Conservation (phyloP, 495 filamentous ascomycete genomes). For the Glarea lozoyensis region DNA sequence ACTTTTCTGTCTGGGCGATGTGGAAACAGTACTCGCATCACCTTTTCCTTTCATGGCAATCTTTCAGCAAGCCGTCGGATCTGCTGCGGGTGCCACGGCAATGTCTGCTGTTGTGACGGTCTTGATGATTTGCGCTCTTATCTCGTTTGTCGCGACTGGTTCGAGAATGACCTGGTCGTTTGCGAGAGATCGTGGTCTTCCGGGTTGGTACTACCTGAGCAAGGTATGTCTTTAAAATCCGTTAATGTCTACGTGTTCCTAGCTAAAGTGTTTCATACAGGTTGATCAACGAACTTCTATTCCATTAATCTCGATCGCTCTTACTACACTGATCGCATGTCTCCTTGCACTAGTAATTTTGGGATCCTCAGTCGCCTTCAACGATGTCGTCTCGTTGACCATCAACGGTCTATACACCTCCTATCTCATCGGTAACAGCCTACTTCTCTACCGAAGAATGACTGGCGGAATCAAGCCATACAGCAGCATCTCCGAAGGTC, state of each 20-base stretch:
- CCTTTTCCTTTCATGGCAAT: conserved; percentile 43
- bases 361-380: conserved; percentile 46
- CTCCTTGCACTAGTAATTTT: conserved; percentile 54
- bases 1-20: conserved; percentile 34
- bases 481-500: conserved; percentile 10
- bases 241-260: conserved; percentile 18
- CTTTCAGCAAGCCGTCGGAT: conserved; percentile 31
- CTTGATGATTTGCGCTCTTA: conserved; percentile 30
- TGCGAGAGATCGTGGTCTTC: conserved; percentile 43
- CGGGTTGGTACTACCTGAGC: conserved; percentile 28
- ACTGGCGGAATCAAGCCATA: conserved; percentile 25
- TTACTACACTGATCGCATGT: conserved; percentile 39
- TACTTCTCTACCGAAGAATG: conserved; percentile 23
- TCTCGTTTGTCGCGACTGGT: conserved; percentile 38
- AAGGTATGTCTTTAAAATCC: conserved; percentile 9
- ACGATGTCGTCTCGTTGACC: conserved; percentile 43
- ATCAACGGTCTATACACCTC: conserved; percentile 33
- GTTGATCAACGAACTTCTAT: conserved; percentile 34
- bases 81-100: conserved; percentile 29
- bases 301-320: conserved; percentile 43
- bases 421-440: conserved; percentile 31
- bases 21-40: conserved; percentile 26
- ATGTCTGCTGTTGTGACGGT: conserved; percentile 34
- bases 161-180: conserved; percentile 49
- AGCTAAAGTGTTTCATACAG: conserved; percentile 26